Evolutionary conservation across 331 rosid genomes (phyloP), one percentile per base, ranked within the genome.

Genomic region (Cucumis variabilis): DNA sequence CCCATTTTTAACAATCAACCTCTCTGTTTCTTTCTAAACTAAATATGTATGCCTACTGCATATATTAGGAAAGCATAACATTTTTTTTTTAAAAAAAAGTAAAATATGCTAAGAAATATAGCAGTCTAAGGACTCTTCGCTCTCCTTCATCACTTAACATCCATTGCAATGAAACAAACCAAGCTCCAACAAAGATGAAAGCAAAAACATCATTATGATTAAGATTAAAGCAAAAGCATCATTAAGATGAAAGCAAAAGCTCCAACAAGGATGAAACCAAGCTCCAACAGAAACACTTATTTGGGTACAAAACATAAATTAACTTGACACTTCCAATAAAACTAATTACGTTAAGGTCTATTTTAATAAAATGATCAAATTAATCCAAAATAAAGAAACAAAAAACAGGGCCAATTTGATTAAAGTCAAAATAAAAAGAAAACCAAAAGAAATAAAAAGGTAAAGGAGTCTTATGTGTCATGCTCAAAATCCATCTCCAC

Each of bases 361-460:
- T 21, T 27, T 28, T 30, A 30, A 37, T 60, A 37, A 62, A 71
- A 62, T 58, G 13, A 83, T 83, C 51, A 60, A 14, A 13, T 60
- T 14, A 63, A 21, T 65, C 86, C 41, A 83, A 58, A n/a, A 41
- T 8, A 83, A 83, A n/a, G 23, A 41, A 65, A 21, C 74, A 65
- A 63, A 44, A 44, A 63, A 14, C 60, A 5, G 13, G 2, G 77
- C 86, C 65, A 92, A 85, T 90, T 87, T 87, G 92, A 77, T 79
- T 76, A 83, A 46, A 75, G 87, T 85, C 89, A 87, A n/a, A 86
- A 68, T 62, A 41, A 30, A 82, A 62, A 82, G 69, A 58, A 80
- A 81, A 81, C 44, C 69, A 58, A 82, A 82, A 82, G 72, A 60
- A 62, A 30, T 33, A 46, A 62, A 78, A 62, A 62, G 85, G 85